Percentiles rank a stretch among this genome's conserved stretches.
Evolutionary conservation across 441 rosid species (phyloP).

Genomic region (Jatropha multifida): DNA sequence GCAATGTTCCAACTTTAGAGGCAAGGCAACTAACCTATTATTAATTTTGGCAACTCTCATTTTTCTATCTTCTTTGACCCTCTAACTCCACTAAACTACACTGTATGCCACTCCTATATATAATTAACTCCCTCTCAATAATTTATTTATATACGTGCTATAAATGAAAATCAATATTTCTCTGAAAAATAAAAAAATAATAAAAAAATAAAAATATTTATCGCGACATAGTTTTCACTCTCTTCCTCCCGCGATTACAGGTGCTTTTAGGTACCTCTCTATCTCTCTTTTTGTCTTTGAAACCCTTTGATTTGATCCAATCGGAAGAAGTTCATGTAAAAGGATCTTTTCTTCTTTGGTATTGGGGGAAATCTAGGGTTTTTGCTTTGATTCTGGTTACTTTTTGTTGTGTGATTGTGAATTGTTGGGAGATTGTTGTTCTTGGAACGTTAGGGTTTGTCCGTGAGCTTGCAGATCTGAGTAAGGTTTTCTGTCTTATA

Average conservation of each 20-base stretch:
- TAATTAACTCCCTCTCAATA: background rate
- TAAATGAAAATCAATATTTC: background rate
- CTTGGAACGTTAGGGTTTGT: conserved; percentile 22
- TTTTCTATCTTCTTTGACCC: background rate
- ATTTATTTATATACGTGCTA: background rate
- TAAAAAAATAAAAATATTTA: background rate
- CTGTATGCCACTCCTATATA: background rate
- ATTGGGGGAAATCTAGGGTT: conserved; percentile 21
- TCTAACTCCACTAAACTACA: background rate
- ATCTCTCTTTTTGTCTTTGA: background rate
- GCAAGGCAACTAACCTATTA: background rate
- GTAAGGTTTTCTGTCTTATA: conserved; percentile 15
- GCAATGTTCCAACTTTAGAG: background rate
- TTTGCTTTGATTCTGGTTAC: conserved; percentile 10
- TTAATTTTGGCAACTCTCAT: background rate
- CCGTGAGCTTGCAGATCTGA: conserved; percentile 51
- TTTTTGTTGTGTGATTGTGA: background rate
- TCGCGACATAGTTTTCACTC: conserved; percentile 1
- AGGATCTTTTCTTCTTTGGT: background rate
- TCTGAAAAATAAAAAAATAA: background rate
- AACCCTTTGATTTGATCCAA: conserved; percentile 29
- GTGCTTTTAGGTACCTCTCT: conserved; percentile 12
- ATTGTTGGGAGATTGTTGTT: conserved; percentile 3
- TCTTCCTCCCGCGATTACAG: conserved; percentile 31
- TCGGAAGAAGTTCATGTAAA: background rate